A percentile compares a stretch with the other conserved stretches of the same genome.
Evolutionary conservation across 1,284 basidiomycete genomes (phyloP).

Genomic region (Boletus mariae): DNA sequence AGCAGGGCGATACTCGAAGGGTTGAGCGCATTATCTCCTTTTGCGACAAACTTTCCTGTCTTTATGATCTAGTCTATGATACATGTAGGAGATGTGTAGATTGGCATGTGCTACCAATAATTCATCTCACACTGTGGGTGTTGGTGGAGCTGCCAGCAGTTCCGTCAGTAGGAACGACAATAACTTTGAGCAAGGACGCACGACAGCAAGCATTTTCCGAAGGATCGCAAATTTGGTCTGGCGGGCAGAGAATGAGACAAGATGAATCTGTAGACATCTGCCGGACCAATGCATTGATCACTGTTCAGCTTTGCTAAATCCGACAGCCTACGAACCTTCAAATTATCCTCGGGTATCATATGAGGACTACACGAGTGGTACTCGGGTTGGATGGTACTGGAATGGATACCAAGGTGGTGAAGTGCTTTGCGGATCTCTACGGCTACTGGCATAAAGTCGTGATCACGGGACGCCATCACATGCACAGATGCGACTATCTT

Average conservation of each 20-base stretch:
- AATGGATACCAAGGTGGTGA: constrained; percentile 93
- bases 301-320: neutral
- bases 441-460: constrained; percentile 91
- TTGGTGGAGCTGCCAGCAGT: constrained; percentile 43
- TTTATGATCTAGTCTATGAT: constrained; percentile 41
- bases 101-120: neutral
- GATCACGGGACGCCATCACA: constrained; percentile 76
- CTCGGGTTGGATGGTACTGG: constrained; percentile 86
- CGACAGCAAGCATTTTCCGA: constrained; percentile 76
- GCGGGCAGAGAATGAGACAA: constrained; percentile 53
- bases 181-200: constrained; percentile 39
- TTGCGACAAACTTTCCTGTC: constrained; percentile 69
- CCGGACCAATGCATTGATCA: neutral
- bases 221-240: constrained; percentile 64
- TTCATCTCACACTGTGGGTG: constrained; percentile 39
- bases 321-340: constrained; percentile 35
- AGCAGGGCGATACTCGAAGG: constrained; percentile 53
- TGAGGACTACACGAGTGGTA: constrained; percentile 42
- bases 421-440: constrained; percentile 79
- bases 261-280: constrained; percentile 44
- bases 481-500: constrained; percentile 97
- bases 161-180: constrained; percentile 2
- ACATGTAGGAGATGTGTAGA: neutral
- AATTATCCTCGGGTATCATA: constrained; percentile 40
- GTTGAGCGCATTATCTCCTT: constrained; percentile 57